Conservation (phyloP, 2,329 filamentous ascomycete genomes). For the Colletotrichum somersetense region DNA sequence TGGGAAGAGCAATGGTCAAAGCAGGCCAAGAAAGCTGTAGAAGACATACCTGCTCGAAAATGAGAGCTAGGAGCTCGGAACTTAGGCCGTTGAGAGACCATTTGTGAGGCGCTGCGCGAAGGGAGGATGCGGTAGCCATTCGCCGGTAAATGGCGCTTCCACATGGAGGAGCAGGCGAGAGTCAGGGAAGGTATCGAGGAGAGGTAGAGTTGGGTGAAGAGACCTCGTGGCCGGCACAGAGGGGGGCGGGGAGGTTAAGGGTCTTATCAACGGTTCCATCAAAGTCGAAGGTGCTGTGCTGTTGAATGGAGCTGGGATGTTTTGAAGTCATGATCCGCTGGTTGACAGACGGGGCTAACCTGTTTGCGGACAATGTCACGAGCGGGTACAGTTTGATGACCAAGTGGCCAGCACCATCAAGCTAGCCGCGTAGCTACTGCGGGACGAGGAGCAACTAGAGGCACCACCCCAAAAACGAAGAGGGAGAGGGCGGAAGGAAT, state of each 20-base stretch:
- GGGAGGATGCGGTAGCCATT: conserved; percentile 45
- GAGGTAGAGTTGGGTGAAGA: conserved; percentile 9
- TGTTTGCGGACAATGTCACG: conserved; percentile 44
- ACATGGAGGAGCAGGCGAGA: conserved; percentile 38
- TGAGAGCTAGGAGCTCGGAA: conserved; percentile 57
- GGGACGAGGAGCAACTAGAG: conserved; percentile 29
- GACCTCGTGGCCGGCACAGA: conserved; percentile 12
- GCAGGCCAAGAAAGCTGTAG: not conserved
- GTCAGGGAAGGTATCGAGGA: conserved; percentile 27
- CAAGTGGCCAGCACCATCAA: conserved; percentile 36
- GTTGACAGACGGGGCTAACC: conserved; percentile 43
- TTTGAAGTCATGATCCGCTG: conserved; percentile 42
- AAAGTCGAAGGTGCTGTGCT: conserved; percentile 28
- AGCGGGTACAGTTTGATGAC: conserved; percentile 39
- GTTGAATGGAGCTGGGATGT: conserved; percentile 38
- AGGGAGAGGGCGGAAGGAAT: conserved; percentile 15
- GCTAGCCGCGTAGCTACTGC: conserved; percentile 34
- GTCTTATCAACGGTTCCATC: conserved; percentile 42
- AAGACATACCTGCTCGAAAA: conserved; percentile 56
- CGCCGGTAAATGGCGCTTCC: conserved; percentile 41
- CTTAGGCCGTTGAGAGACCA: conserved; percentile 54
- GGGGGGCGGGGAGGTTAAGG: conserved; percentile 19
- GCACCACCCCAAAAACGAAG: conserved; percentile 18
- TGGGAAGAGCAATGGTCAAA: not conserved
- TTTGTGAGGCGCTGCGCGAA: conserved; percentile 37